Evolutionary conservation across 352 stramenopile species (phyloP), one percentile per base, ranked within the genome.

Genomic region (Pythium aphanidermatum): DNA sequence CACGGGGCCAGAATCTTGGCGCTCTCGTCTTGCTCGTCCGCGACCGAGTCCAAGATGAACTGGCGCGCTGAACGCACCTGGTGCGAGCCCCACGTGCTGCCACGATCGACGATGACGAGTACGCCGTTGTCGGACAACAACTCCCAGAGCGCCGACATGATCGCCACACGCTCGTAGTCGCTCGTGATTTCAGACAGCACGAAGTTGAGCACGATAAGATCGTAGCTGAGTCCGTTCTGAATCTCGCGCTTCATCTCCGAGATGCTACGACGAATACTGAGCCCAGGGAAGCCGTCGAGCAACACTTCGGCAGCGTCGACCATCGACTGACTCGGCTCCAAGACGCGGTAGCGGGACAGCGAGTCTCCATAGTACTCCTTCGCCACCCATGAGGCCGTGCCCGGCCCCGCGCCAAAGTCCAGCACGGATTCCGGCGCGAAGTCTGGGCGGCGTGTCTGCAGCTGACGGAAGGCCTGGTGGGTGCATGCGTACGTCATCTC

Each of bases 291-390:
- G 6, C 65, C 78, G 35, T 87, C 73, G 8, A 93, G 58, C 46
- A 90, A 29, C 29, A 83, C 68, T 37, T 86, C 58, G 0, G 78
- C 74, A 0, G 81, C 82, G 52, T 94, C 79, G 23, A 87, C 56
- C 82, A 94, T 94, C 28, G 79, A 90, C 48, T 94, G 82, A 40
- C 79, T 92, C 27, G 82, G 78, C 48, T 94, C 82, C 33, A 94
- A 63, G 14, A 94, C 56, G 20, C 79, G 75, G 39, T 86, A 92
- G 20, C 71, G 68, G 19, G 63, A 52, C 29, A 92, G 39, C 30
- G 73, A 78, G 5, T 80, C 60, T 19, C 66, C 63, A 25, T 70
- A 94, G 30, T 88, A 79, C 17, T 81, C 58, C 27, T 84, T 86
- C 11, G 77, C 75, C 30, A 72, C 82, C 82, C 82, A 94, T 2